Percentiles rank a stretch among this genome's conserved stretches.
phyloP scores from a whole-genome alignment of 805 yeast genomes.

The Candida sithepensis region DNA sequence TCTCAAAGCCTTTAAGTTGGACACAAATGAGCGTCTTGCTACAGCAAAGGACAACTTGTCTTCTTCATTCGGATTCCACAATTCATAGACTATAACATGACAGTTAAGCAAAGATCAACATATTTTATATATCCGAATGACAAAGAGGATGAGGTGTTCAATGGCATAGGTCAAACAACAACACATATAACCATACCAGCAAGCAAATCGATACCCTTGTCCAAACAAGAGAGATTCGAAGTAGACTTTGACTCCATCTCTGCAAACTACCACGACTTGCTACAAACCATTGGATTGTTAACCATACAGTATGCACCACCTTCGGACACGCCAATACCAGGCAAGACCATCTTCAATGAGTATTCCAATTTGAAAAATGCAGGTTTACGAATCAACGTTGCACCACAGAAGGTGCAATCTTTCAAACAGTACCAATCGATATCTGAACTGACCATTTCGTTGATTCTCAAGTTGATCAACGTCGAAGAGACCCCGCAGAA shows the following conservation, averaged over 20 bases:
- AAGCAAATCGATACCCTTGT: constrained; percentile 5
- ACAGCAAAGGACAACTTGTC: too few relatives aligned
- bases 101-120: constrained; percentile 19
- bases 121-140: constrained; percentile 17
- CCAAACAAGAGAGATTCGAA: constrained; percentile 18
- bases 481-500: constrained; percentile 8
- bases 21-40: too few relatives aligned
- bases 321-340: not conserved
- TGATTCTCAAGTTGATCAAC: constrained; percentile 6
- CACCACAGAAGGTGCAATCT: constrained; percentile 27
- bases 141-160: constrained; percentile 11
- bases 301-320: constrained; percentile 7
- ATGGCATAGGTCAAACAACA: constrained; percentile 13
- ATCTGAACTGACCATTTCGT: constrained; percentile 13
- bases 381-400: constrained; percentile 24
- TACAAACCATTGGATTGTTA: constrained; percentile 10
- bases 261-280: constrained; percentile 2
- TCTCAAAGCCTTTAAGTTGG: too few relatives aligned
- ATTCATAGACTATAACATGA: constrained; percentile 3
- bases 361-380: constrained; percentile 9
- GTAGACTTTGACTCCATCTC: constrained; percentile 9
- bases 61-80: too few relatives aligned
- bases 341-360: constrained; percentile 19
- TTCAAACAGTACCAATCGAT: constrained; percentile 19
- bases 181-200: constrained; percentile 18